Conservation (phyloP, 495 filamentous ascomycete genomes). For the Articulospora tetracladia region DNA sequence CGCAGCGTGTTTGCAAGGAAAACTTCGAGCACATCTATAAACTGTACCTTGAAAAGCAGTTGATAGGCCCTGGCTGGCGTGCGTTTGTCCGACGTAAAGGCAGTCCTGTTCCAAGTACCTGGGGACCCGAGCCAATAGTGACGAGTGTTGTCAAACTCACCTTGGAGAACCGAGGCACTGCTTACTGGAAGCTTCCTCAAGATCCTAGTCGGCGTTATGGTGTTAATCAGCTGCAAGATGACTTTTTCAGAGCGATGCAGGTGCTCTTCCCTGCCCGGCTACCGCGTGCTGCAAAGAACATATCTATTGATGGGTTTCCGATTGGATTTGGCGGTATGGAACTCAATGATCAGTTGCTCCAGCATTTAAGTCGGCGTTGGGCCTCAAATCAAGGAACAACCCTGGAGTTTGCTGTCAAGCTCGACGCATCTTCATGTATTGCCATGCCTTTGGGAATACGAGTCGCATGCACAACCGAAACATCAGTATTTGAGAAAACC, state of each 20-base stretch:
- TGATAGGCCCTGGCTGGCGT: not conserved
- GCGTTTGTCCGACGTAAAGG: conserved; percentile 4
- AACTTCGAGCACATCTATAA: not conserved
- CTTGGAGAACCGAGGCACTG: not conserved
- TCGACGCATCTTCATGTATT: not conserved
- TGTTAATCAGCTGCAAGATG: conserved; percentile 14
- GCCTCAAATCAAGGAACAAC: not conserved
- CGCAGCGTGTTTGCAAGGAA: not conserved
- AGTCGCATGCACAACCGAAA: not conserved
- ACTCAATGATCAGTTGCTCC: not conserved
- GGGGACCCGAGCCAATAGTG: not conserved
- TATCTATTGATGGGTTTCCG: not conserved
- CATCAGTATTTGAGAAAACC: not conserved
- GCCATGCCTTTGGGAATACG: not conserved
- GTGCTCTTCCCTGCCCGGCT: conserved; percentile 3
- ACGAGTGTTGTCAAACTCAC: not conserved
- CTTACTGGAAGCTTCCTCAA: conserved; percentile 18
- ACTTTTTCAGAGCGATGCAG: conserved; percentile 12
- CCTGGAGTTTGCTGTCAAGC: not conserved
- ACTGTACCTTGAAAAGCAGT: not conserved
- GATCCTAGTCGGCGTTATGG: not conserved
- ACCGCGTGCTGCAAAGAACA: not conserved
- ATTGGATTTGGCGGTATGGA: conserved; percentile 9
- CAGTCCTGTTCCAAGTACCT: too few species aligned
- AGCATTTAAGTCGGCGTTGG: not conserved